Evolutionary conservation across 495 filamentous ascomycete species (phyloP).

Genomic region (Tuber microsphaerosporum): DNA sequence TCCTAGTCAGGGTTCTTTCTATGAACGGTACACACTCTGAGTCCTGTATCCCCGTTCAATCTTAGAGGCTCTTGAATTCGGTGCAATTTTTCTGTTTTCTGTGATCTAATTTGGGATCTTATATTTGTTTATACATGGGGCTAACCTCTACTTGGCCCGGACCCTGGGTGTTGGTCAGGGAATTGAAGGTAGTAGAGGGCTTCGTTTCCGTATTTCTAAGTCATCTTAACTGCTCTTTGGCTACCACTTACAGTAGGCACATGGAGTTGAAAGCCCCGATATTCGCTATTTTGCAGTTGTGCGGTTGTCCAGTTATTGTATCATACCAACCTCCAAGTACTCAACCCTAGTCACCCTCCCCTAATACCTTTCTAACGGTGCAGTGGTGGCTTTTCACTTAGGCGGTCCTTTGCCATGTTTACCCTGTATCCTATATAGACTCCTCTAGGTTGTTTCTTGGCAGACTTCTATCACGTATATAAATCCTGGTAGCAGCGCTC

Average conservation of each 20-base stretch:
- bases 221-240: background rate
- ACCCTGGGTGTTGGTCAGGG: background rate
- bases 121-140: background rate
- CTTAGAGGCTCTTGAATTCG: background rate
- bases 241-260: background rate
- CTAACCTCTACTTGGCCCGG: background rate
- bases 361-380: background rate
- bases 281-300: background rate
- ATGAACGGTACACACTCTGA: background rate
- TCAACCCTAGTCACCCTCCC: background rate
- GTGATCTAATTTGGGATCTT: background rate
- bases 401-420: background rate
- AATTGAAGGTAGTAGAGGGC: background rate
- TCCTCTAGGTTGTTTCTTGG: background rate
- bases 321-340: background rate
- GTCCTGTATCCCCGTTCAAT: background rate
- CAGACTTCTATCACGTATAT: background rate
- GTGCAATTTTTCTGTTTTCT: background rate
- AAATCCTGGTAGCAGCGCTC: background rate
- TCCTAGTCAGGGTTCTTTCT: background rate
- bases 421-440: background rate
- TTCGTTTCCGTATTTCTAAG: background rate
- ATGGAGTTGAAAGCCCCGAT: background rate
- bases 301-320: background rate
- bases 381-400: background rate